Evolutionary conservation across 148 eudicot species (phyloP).

Genomic region (Arctostaphylos glauca): DNA sequence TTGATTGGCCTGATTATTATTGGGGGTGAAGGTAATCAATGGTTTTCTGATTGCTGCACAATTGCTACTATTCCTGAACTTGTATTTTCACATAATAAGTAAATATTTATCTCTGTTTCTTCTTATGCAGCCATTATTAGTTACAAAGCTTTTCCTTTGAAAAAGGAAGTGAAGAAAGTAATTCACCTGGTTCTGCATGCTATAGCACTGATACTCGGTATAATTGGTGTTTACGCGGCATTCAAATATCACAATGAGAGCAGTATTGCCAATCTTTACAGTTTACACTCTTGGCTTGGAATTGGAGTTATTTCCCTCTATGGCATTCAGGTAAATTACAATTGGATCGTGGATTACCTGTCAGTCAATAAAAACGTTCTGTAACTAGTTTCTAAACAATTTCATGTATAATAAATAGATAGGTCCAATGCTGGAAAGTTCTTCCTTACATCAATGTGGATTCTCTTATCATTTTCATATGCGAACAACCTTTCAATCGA

Average conservation of each 20-base stretch:
- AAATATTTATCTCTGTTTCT: not conserved
- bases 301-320: constrained; percentile 72
- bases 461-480: not conserved
- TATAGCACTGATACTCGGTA: constrained; percentile 72
- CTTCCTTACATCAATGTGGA: not conserved
- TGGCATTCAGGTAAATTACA: constrained; percentile 66
- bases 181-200: constrained; percentile 82
- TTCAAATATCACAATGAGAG: constrained; percentile 88
- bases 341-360: not conserved
- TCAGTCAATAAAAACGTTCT: not conserved
- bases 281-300: constrained; percentile 93
- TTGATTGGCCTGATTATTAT: constrained; percentile 75
- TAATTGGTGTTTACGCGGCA: constrained; percentile 69
- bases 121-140: constrained; percentile 78
- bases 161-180: constrained; percentile 67
- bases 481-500: not conserved
- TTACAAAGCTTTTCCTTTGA: constrained; percentile 71
- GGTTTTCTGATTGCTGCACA: not conserved
- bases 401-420: not conserved
- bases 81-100: not conserved
- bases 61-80: not conserved
- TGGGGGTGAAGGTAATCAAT: constrained; percentile 81
- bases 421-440: not conserved
- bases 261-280: constrained; percentile 70
- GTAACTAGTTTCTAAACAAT: not conserved